Evolutionary conservation across 768 basidiomycete species (phyloP).

Genomic region (Chalciporus chontae): DNA sequence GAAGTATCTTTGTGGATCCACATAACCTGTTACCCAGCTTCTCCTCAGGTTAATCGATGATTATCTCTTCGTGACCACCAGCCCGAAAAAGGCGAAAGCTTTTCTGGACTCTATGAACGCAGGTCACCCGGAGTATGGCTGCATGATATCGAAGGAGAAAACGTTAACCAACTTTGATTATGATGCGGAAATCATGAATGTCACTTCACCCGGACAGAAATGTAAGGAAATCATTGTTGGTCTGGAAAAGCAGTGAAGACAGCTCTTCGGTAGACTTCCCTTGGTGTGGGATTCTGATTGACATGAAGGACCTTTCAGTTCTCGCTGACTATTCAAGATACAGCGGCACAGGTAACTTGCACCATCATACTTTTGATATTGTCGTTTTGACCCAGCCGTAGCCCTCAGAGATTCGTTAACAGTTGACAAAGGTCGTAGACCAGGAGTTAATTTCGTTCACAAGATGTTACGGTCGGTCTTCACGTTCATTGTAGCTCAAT

Average conservation of each 20-base stretch:
- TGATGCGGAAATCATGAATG: slow-evolving; percentile 48
- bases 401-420: slow-evolving; percentile 68
- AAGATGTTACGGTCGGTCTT: slow-evolving; percentile 74
- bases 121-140: slow-evolving; percentile 94
- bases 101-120: slow-evolving; percentile 77
- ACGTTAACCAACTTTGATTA: slow-evolving; percentile 85
- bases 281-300: slow-evolving; percentile 88
- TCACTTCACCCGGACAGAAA: slow-evolving; percentile 44
- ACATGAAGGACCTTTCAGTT: slow-evolving; percentile 74
- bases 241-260: background rate
- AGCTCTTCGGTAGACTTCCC: slow-evolving; percentile 63
- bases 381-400: slow-evolving; percentile 23
- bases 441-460: slow-evolving; percentile 60
- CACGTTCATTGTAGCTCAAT: background rate
- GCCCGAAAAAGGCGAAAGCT: slow-evolving; percentile 48
- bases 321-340: slow-evolving; percentile 77
- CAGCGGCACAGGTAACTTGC: slow-evolving; percentile 45
- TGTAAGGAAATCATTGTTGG: slow-evolving; percentile 25
- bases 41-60: slow-evolving; percentile 91
- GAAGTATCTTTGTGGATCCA: background rate
- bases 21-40: slow-evolving; percentile 41
- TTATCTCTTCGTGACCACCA: slow-evolving; percentile 84
- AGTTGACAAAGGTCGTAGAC: slow-evolving; percentile 58
- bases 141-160: slow-evolving; percentile 85
- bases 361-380: background rate